Base-by-base conservation (phyloP, 1,284 basidiomycete genomes). In the Cryptococcus amylolentus region DNA sequence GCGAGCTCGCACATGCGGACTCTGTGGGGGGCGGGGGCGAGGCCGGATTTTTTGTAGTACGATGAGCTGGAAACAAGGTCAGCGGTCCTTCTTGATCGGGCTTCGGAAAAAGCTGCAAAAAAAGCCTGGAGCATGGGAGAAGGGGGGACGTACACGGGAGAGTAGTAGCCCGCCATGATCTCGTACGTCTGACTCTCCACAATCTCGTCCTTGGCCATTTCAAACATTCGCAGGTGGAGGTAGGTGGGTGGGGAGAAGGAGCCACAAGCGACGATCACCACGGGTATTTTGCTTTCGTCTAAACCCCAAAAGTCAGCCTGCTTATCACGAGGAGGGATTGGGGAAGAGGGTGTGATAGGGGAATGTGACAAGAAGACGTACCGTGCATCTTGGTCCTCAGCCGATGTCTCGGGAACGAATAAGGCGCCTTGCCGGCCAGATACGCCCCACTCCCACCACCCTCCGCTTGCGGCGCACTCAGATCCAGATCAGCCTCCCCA, bases 141-240 rank as follows among this genome's bases (percentile, higher is more conserved):
- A 10, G 49, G 5, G 65, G 72, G 58, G 52, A 76, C 75, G 31
- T 35, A 35, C 31, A 97, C 93, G 39, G 93, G 93, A 70, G 90
- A 93, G 70, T 96, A 86, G 79, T 96, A 96, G 1, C 91, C 91
- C 23, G 89, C 93, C 67, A 96, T 83, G 67, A 97, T 87, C 80
- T 96, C 93, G 71, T 90, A 95, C 64, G 92, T 85, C 61, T 91
- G 92, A 68, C 89, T 90, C 72, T 96, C 93, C 52, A 91, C 84
- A 57, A 91, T 85, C 70, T 91, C 93, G 80, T 97, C 93, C 78
- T 88, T 90, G 56, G 93, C 93, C 93, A 97, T 96, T 77, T 96
- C 93, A 77, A 96, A 97, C 90, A 97, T 96, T 57, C 93, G 88
- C 71, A 83, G 64, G 61, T 83, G 81, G 37, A 82, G 77, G 61